These are phyloP conservation scores for Neobulgaria alba DNA, from an alignment of 2,329 filamentous ascomycete species.

Conservation along the genomic window DNA sequence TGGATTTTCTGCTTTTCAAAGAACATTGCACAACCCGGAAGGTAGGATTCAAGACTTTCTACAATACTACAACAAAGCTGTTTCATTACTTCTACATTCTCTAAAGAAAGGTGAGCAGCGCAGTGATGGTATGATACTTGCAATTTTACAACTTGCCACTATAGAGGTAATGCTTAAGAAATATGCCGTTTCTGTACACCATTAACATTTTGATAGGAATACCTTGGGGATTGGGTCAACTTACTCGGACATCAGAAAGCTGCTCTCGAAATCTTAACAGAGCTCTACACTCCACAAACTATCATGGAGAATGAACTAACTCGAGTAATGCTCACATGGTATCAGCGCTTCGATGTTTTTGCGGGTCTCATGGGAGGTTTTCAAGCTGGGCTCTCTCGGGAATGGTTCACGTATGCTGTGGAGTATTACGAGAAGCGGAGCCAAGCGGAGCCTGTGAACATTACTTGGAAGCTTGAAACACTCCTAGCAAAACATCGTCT, in stretches of 20 bases:
- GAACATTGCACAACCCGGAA: slow-evolving; percentile 59
- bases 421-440: slow-evolving; percentile 54
- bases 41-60: slow-evolving; percentile 76
- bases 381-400: slow-evolving; percentile 60
- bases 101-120: slow-evolving; percentile 64
- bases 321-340: slow-evolving; percentile 77
- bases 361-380: slow-evolving; percentile 76
- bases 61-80: slow-evolving; percentile 82
- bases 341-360: slow-evolving; percentile 78
- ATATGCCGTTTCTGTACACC: slow-evolving; percentile 3
- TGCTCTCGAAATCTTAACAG: slow-evolving; percentile 70
- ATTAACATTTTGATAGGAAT: slow-evolving; percentile 53
- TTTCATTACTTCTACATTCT: slow-evolving; percentile 64
- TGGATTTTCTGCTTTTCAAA: slow-evolving; percentile 82
- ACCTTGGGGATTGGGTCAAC: slow-evolving; percentile 91
- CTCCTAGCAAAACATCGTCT: slow-evolving; percentile 59
- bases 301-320: slow-evolving; percentile 63
- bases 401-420: slow-evolving; percentile 55
- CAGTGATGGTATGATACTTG: slow-evolving; percentile 67
- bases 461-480: slow-evolving; percentile 59
- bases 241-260: slow-evolving; percentile 88
- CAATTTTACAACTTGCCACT: slow-evolving; percentile 83
- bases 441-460: slow-evolving; percentile 48
- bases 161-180: slow-evolving; percentile 61
- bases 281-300: slow-evolving; percentile 68